Percentiles rank a stretch among this genome's conserved stretches.
Evolutionary conservation across 1,139 yeast genomes (phyloP).

Genomic region (Sugiyamaella xylanicola): DNA sequence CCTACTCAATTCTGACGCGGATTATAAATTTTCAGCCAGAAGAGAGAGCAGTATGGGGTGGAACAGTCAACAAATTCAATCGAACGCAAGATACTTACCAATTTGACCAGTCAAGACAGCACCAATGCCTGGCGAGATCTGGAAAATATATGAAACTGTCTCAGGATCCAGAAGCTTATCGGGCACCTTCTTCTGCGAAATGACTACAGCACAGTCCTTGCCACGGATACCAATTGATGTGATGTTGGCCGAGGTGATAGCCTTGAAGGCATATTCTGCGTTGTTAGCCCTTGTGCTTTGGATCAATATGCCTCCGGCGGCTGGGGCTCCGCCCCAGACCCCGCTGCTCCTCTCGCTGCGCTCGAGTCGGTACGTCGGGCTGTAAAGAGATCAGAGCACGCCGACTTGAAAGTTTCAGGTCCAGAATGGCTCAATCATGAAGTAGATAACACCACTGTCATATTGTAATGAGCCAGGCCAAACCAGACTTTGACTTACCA

Average conservation of each 20-base stretch:
- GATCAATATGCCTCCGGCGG: neutral
- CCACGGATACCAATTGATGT: constrained; percentile 89
- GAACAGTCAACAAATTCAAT: too few relatives aligned
- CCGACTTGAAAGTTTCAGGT: too few relatives aligned
- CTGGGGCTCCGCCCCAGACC: neutral
- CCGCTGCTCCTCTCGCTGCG: neutral
- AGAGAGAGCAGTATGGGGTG: too few relatives aligned
- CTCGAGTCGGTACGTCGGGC: neutral
- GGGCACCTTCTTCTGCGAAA: constrained; percentile 94
- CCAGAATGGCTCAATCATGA: too few relatives aligned
- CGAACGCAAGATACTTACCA: constrained; percentile 46
- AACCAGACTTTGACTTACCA: constrained; percentile 41
- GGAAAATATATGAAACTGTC: constrained; percentile 83
- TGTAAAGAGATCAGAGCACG: too few relatives aligned
- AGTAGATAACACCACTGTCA: too few relatives aligned
- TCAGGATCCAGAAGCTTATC: constrained; percentile 86
- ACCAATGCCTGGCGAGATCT: constrained; percentile 80
- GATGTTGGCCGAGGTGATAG: constrained; percentile 88
- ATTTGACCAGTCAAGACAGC: constrained; percentile 94
- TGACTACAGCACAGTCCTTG: constrained; percentile 82
- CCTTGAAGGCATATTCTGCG: constrained; percentile 87
- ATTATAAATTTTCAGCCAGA: too few relatives aligned
- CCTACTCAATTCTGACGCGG: too few relatives aligned
- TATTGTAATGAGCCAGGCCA: too few relatives aligned
- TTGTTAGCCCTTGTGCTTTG: neutral